Evolutionary conservation across 805 yeast genomes (phyloP).

Genomic region (Kuraishia cidri): DNA sequence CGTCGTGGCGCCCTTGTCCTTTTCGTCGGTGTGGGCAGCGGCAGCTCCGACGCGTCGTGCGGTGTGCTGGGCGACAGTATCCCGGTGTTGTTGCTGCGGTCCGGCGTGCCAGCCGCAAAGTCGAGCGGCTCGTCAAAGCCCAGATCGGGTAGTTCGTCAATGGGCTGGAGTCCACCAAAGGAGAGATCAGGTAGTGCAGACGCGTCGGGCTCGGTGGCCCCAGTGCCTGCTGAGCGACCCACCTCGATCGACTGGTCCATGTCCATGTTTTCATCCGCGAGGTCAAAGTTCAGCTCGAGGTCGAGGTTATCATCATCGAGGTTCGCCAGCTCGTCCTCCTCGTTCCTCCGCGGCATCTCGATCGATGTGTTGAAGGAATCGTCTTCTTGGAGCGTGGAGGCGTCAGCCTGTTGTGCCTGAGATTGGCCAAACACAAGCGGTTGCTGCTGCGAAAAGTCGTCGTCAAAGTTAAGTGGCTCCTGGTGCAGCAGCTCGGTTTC

Average conservation of each 20-base stretch:
- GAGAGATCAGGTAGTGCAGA: slow-evolving; percentile 15
- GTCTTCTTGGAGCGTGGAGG: slow-evolving; percentile 4
- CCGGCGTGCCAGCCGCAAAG: slow-evolving; percentile 1
- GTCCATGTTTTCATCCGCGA: slow-evolving; percentile 14
- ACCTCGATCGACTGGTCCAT: slow-evolving; percentile 39
- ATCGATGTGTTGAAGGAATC: slow-evolving; percentile 41
- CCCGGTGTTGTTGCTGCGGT: slow-evolving; percentile 8
- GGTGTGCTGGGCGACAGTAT: not conserved
- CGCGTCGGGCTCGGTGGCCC: not conserved
- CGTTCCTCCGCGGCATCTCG: slow-evolving; percentile 53
- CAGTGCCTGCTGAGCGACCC: slow-evolving; percentile 30
- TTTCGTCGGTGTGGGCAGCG: slow-evolving; percentile 11
- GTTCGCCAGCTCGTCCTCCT: slow-evolving; percentile 19
- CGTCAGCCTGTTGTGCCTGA: slow-evolving; percentile 3
- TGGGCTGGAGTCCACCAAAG: slow-evolving; percentile 3
- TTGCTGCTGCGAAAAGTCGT: slow-evolving; percentile 4
- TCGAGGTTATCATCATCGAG: slow-evolving; percentile 19
- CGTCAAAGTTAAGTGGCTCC: slow-evolving; percentile 43
- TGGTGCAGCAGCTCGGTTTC: slow-evolving; percentile 65
- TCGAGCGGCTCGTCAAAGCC: slow-evolving; percentile 5
- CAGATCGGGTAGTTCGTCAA: slow-evolving; percentile 8
- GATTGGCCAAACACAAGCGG: too few relatives aligned
- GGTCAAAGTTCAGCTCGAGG: slow-evolving; percentile 22
- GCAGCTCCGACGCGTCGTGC: not conserved
- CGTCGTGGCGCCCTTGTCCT: slow-evolving; percentile 16